These are phyloP conservation scores for Vigna unguiculata DNA, from an alignment of 306 rosid genomes.

Conservation along the genomic window DNA sequence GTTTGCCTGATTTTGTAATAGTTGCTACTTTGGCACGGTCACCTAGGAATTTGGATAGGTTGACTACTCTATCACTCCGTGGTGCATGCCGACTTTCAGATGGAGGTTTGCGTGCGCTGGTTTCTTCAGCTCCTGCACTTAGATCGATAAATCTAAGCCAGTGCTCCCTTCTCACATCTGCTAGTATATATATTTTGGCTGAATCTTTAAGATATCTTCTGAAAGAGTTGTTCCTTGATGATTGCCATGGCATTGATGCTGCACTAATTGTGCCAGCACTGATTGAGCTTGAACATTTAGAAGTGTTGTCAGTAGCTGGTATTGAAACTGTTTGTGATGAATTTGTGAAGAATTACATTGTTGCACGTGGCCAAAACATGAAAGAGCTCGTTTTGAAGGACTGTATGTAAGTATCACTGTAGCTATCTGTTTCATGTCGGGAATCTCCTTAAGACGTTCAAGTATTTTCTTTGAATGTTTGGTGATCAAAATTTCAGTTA, in stretches of 20 bases:
- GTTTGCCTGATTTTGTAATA: constrained; percentile 77
- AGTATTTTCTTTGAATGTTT: constrained; percentile 3
- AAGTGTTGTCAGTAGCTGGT: constrained; percentile 81
- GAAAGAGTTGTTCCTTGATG: constrained; percentile 79
- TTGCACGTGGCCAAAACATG: constrained; percentile 65
- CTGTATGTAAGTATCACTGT: constrained; percentile 67
- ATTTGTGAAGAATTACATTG: constrained; percentile 61
- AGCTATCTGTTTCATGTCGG: constrained; percentile 7
- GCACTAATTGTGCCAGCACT: constrained; percentile 64
- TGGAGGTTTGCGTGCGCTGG: constrained; percentile 66
- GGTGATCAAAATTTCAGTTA: background rate
- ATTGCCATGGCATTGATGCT: constrained; percentile 72
- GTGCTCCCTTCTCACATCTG: constrained; percentile 87
- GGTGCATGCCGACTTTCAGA: constrained; percentile 96
- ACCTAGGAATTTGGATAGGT: constrained; percentile 60
- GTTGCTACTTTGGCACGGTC: constrained; percentile 65
- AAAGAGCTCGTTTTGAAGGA: constrained; percentile 79
- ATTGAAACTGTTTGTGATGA: constrained; percentile 62
- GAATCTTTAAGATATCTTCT: constrained; percentile 66
- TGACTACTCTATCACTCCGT: constrained; percentile 67
- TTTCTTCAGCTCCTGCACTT: constrained; percentile 77
- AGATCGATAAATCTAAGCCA: constrained; percentile 82
- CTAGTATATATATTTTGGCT: constrained; percentile 64
- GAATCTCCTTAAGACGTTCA: constrained; percentile 37
- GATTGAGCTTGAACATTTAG: constrained; percentile 69